Evolutionary conservation across 1,284 basidiomycete genomes (phyloP).

Genomic region (Sparassis latifolia): DNA sequence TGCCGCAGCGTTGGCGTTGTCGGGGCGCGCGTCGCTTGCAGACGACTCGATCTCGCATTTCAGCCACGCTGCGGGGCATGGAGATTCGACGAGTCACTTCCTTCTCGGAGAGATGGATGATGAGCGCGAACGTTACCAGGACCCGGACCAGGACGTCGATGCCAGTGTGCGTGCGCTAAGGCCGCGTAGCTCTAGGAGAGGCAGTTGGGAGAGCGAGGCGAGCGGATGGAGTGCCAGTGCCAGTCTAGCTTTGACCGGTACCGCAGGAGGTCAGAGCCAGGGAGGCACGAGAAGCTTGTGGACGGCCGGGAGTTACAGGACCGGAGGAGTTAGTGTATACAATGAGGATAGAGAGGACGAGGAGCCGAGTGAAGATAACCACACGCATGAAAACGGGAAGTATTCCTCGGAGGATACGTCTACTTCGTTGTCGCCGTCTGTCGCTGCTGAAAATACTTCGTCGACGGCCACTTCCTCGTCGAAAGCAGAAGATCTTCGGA

Average conservation of each 20-base stretch:
- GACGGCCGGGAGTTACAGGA: slow-evolving; percentile 47
- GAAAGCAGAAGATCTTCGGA: slow-evolving; percentile 2
- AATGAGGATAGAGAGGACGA: slow-evolving; percentile 11
- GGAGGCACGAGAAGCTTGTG: slow-evolving; percentile 48
- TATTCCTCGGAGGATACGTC: not conserved
- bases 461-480: not conserved
- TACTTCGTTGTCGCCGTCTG: not conserved
- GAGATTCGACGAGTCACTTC: slow-evolving; percentile 63
- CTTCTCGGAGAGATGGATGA: slow-evolving; percentile 48
- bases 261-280: slow-evolving; percentile 22
- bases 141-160: slow-evolving; percentile 49
- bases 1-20: slow-evolving; percentile 18
- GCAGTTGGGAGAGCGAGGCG: slow-evolving; percentile 79
- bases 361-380: slow-evolving; percentile 3
- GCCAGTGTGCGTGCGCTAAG: slow-evolving; percentile 76
- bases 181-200: slow-evolving; percentile 72
- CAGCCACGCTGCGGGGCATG: slow-evolving; percentile 35
- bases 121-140: slow-evolving; percentile 30
- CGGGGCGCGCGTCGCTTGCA: slow-evolving; percentile 28
- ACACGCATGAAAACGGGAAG: not conserved
- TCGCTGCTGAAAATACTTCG: too few relatives aligned
- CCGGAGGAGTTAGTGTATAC: slow-evolving; percentile 40
- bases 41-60: slow-evolving; percentile 71
- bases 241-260: slow-evolving; percentile 17
- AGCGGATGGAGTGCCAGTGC: slow-evolving; percentile 79